Evolutionary conservation across 75 land plant genomes (phyloP).

Genomic region (Pseudotsuga menziesii): DNA sequence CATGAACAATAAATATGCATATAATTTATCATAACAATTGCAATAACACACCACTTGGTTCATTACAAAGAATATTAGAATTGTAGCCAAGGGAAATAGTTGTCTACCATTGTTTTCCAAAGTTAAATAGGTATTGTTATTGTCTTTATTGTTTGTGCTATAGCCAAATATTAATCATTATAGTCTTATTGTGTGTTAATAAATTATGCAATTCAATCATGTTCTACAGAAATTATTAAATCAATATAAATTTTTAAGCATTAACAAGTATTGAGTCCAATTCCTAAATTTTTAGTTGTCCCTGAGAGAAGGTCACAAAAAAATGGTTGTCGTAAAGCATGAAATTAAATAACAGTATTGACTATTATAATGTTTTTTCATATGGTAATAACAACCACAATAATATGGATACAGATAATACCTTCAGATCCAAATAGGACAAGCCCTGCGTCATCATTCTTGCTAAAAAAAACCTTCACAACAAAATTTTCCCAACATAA

Average conservation of each 20-base stretch:
- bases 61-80: too few species aligned
- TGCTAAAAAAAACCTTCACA: conserved; percentile 58
- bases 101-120: too few species aligned
- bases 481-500: background rate
- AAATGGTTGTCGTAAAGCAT: background rate
- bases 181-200: background rate
- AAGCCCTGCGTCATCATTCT: conserved; percentile 81
- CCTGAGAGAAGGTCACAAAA: background rate
- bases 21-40: too few species aligned
- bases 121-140: too few species aligned
- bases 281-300: background rate
- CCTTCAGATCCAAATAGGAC: conserved; percentile 88
- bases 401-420: conserved; percentile 14
- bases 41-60: too few species aligned
- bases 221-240: too few species aligned
- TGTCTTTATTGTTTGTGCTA: too few species aligned
- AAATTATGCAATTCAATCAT: too few species aligned
- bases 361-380: background rate
- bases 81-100: too few species aligned
- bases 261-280: background rate
- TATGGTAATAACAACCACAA: background rate
- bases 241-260: background rate
- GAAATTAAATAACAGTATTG: background rate
- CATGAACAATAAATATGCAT: too few species aligned
- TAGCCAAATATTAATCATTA: too few species aligned